A percentile compares a stretch with the other conserved stretches of the same genome.
Evolutionary conservation across 208 protist species (phyloP).

Genomic region (Acanthamoeba pearcei): DNA sequence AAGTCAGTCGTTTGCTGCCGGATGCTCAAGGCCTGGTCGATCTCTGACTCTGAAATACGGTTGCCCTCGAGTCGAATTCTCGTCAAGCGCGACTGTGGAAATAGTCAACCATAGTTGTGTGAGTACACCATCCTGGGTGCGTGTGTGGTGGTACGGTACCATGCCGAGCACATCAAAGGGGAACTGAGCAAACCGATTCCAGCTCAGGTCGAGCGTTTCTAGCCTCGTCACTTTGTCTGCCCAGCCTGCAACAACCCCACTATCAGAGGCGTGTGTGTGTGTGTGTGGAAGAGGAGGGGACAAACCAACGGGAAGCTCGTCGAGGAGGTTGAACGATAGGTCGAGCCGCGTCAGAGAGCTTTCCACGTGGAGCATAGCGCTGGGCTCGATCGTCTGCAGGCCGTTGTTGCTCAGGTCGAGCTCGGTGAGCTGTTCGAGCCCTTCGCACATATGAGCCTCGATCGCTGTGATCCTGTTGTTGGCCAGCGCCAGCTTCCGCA

Average conservation of each 20-base stretch:
- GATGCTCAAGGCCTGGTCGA: no score
- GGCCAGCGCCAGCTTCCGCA: background rate
- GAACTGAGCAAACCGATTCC: background rate
- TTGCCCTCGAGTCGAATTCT: no score
- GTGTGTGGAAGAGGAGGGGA: no score
- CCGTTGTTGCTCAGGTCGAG: background rate
- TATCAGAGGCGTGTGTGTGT: no score
- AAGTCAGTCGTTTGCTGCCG: no score
- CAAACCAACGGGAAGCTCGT: background rate
- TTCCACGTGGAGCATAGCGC: background rate
- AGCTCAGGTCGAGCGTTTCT: background rate
- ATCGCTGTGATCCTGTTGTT: background rate
- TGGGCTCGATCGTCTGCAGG: background rate
- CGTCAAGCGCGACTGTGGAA: no score
- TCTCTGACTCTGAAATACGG: no score
- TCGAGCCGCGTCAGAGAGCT: background rate
- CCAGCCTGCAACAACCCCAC: background rate
- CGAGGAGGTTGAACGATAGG: background rate
- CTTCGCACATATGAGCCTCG: background rate
- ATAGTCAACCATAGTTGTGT: no score
- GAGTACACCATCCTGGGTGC: no score
- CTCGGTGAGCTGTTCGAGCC: background rate
- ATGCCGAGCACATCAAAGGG: background rate
- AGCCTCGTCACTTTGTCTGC: background rate
- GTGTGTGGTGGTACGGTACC: background rate